Evolutionary conservation across 495 filamentous ascomycete genomes (phyloP).

Genomic region (Amphirosellinia nigrospora): DNA sequence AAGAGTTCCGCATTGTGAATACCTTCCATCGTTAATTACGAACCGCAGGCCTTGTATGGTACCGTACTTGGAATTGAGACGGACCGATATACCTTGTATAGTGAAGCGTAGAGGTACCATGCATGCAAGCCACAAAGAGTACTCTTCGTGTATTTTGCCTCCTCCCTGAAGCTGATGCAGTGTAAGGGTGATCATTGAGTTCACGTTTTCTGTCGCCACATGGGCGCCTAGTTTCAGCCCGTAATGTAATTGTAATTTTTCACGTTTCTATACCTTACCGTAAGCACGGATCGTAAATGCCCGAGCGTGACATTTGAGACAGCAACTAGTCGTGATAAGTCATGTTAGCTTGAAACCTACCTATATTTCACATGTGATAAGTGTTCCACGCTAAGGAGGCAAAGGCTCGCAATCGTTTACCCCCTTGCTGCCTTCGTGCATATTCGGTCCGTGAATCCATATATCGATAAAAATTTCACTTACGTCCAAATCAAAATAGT

Average conservation of each 20-base stretch:
- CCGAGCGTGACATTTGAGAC: background rate
- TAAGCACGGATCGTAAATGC: background rate
- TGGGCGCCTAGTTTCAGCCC: background rate
- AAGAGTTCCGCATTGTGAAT: background rate
- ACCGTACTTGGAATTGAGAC: background rate
- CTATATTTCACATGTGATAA: background rate
- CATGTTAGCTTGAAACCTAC: background rate
- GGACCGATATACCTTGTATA: background rate
- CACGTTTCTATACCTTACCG: background rate
- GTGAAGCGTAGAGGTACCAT: background rate
- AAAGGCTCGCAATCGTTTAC: background rate
- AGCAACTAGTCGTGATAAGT: too few relatives aligned
- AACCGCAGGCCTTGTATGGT: background rate
- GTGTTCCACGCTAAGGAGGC: background rate
- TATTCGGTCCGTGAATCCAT: background rate
- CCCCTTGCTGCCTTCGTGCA: background rate
- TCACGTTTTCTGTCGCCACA: background rate
- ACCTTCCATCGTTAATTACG: background rate
- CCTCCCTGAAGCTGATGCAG: too few relatives aligned
- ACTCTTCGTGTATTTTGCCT: background rate
- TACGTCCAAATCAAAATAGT: background rate
- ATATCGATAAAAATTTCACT: background rate
- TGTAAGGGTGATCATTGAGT: background rate
- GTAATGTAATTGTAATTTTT: background rate
- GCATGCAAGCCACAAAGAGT: background rate